A percentile compares a stretch with the other conserved stretches of the same genome.
phyloP scores from a whole-genome alignment of 495 filamentous ascomycete species.

The Geoglossum glabrum region DNA sequence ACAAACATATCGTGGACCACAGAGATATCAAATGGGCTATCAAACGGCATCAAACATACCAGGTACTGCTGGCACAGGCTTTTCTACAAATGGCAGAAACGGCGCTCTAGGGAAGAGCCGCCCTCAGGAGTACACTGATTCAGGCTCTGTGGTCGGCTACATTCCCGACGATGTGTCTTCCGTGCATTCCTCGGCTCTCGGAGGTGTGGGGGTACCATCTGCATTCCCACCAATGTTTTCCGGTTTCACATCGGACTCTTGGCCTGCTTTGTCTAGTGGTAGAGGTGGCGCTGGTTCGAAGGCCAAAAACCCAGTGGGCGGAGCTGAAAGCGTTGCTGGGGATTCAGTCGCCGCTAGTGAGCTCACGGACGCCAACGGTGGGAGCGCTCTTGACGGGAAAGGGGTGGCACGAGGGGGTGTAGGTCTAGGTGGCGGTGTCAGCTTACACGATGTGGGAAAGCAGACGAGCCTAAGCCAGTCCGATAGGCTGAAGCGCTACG shows the following conservation, averaged over 20 bases:
- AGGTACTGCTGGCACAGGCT: conserved; percentile 13
- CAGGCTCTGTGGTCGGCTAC: conserved; percentile 74
- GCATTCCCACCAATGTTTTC: conserved; percentile 93
- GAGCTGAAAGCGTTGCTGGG: conserved; percentile 62
- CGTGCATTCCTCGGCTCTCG: conserved; percentile 78
- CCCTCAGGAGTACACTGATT: conserved; percentile 60
- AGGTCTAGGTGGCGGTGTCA: conserved; percentile 59
- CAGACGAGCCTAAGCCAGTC: conserved; percentile 69
- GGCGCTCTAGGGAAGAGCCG: conserved; percentile 28
- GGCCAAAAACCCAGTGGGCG: conserved; percentile 35
- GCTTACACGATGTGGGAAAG: conserved; percentile 53
- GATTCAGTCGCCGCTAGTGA: conserved; percentile 82
- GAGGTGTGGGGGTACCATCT: conserved; percentile 57
- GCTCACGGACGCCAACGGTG: conserved; percentile 53
- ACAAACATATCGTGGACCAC: conserved; percentile 75
- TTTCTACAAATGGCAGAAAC: conserved; percentile 25
- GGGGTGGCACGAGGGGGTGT: conserved; percentile 67
- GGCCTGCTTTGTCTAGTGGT: conserved; percentile 58
- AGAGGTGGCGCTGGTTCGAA: conserved; percentile 25
- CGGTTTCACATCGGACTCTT: conserved; percentile 65
- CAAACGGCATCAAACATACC: conserved; percentile 39
- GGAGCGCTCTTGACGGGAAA: conserved; percentile 45
- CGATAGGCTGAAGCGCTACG: conserved; percentile 68
- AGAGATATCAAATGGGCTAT: conserved; percentile 72
- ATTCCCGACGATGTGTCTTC: conserved; percentile 96